Evolutionary conservation across 2,329 filamentous ascomycete genomes (phyloP).

Genomic region (Exserohilum turcica): DNA sequence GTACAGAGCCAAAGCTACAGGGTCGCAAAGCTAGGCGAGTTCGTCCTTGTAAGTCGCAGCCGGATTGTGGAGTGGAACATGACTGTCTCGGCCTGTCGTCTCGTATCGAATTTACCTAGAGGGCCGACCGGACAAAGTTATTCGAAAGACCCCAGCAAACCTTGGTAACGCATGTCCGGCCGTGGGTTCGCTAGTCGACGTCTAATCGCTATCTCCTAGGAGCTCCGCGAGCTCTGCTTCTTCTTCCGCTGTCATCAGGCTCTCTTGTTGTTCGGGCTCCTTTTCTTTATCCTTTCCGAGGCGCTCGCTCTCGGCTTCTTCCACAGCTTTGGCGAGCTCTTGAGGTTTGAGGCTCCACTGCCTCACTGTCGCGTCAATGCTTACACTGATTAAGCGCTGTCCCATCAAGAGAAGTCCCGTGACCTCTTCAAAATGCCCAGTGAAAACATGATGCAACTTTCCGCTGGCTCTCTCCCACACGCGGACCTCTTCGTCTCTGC

Average conservation of each 20-base stretch:
- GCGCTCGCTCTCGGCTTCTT: constrained; percentile 56
- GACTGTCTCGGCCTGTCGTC: constrained; percentile 27
- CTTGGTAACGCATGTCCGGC: constrained; percentile 25
- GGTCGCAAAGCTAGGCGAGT: constrained; percentile 19
- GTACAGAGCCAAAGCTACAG: constrained; percentile 10
- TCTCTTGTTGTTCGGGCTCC: constrained; percentile 54
- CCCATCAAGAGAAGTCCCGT: constrained; percentile 74
- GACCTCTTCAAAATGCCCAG: constrained; percentile 92
- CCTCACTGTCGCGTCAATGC: constrained; percentile 87
- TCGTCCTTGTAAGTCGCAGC: constrained; percentile 19
- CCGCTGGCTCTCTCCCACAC: constrained; percentile 81
- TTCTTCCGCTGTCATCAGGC: constrained; percentile 80
- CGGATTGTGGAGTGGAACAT: constrained; percentile 24
- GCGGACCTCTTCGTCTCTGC: constrained; percentile 87
- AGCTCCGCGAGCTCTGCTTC: constrained; percentile 90
- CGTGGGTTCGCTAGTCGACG: constrained; percentile 26
- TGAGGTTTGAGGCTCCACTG: constrained; percentile 74
- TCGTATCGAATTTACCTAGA: constrained; percentile 33
- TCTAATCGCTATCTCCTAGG: constrained; percentile 74
- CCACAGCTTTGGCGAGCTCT: constrained; percentile 62
- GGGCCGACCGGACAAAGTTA: constrained; percentile 26
- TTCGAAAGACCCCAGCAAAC: constrained; percentile 25
- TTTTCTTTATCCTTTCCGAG: constrained; percentile 53
- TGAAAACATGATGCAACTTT: constrained; percentile 72
- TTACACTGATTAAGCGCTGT: constrained; percentile 72